Evolutionary conservation across 2,329 filamentous ascomycete genomes (phyloP).

Genomic region (Venturia effusa): DNA sequence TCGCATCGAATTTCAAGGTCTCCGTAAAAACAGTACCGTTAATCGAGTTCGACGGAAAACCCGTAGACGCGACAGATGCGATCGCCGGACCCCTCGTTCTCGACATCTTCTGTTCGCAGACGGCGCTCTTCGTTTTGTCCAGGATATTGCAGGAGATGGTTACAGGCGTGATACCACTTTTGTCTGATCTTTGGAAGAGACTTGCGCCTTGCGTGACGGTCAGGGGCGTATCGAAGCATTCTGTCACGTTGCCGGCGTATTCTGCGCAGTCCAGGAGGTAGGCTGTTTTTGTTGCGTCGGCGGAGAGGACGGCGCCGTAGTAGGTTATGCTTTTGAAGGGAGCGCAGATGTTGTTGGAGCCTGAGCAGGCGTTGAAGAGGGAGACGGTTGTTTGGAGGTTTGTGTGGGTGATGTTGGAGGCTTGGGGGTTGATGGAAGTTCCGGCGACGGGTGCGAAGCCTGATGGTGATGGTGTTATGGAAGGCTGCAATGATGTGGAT

Average conservation of each 20-base stretch:
- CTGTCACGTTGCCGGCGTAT: neutral
- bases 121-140: neutral
- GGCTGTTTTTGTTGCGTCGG: conserved; percentile 6
- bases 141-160: conserved; percentile 8
- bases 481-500: neutral
- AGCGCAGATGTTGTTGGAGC: neutral
- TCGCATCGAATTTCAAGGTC: neutral
- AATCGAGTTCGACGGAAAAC: neutral
- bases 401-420: neutral
- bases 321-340: conserved; percentile 5
- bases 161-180: neutral
- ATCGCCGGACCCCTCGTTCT: neutral
- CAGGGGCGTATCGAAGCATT: conserved; percentile 5
- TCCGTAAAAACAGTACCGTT: neutral
- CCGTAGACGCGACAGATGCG: neutral
- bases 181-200: conserved; percentile 5
- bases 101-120: conserved; percentile 3
- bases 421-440: neutral
- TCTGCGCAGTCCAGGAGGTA: conserved; percentile 9
- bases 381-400: conserved; percentile 9
- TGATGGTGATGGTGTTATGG: neutral
- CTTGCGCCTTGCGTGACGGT: conserved; percentile 8
- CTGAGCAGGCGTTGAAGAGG: conserved; percentile 11
- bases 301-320: conserved; percentile 9
- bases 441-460: neutral